Evolutionary conservation across 2,329 filamentous ascomycete species (phyloP), one percentile per base, ranked within the genome.

Genomic region (Nothophoma quercina): DNA sequence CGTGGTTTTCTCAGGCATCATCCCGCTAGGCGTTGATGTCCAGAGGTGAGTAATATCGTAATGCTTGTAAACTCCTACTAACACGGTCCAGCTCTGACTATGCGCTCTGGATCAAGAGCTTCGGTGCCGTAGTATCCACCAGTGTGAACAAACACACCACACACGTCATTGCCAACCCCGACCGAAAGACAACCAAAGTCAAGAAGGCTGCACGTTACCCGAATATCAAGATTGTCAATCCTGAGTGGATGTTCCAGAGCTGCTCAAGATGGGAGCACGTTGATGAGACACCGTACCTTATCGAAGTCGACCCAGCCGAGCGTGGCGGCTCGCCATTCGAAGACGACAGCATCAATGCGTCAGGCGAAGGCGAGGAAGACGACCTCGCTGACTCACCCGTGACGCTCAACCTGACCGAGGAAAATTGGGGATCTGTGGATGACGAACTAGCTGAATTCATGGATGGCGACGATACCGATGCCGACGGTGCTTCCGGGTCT

Each of bases 1-100:
- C 5, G 84, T 99, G 51, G 93, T 96, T 5, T 88, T 98, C 60
- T 96, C 93, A 0, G 95, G 95, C 0, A 87, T 99, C 2, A 87
- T 98, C 2, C 93, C 93, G 0, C 78, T 96, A 1, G 90, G 90
- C 5, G 84, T 89, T 29, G 88, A 93, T 64, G 86, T 93, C 26
- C 85, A 89, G 66, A 76, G 71, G 81, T 82, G 73, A 74, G 73
- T 70, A 4, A 10, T 4, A 5, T 10, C 6, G 8, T 10, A 2
- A 12, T 10, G 13, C 13, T 19, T 15, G 2, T 16, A n/a, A 8
- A 15, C 4, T 8, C 16, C 13, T 22, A 35, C 65, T 70, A 61
- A 72, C 50, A 55, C 13, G 13, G 5, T 43, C n/a, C 45, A 78
- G 76, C 12, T 92, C 92, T 2, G 95, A 99, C 71, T 90, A 96